Evolutionary conservation across 768 basidiomycete species (phyloP).

Genomic region (Tylopilus balloui): DNA sequence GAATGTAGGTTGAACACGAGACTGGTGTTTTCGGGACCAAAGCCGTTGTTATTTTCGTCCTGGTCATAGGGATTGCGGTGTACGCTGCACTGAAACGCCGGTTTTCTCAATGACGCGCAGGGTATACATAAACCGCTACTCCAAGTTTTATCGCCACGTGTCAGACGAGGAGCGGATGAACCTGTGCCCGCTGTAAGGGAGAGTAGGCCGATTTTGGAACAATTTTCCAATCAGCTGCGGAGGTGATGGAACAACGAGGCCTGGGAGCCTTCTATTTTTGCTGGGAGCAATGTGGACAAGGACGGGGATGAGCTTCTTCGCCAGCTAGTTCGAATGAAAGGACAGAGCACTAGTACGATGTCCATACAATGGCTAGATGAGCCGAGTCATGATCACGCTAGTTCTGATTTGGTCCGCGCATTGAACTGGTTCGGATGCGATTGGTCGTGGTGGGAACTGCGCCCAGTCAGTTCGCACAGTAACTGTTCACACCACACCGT

Average conservation of each 20-base stretch:
- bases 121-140: not conserved
- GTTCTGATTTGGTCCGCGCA: not conserved
- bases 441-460: constrained; percentile 26
- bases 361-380: too few species aligned
- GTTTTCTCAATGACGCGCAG: constrained; percentile 19
- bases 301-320: constrained; percentile 12
- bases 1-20: constrained; percentile 70
- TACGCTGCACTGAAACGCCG: constrained; percentile 46
- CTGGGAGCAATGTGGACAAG: not conserved
- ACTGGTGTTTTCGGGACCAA: constrained; percentile 56
- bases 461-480: constrained; percentile 16
- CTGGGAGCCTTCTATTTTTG: constrained; percentile 6
- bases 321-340: not conserved
- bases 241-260: not conserved
- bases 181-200: not conserved
- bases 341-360: too few species aligned
- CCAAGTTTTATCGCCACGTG: not conserved
- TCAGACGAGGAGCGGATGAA: not conserved
- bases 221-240: constrained; percentile 5
- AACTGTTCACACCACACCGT: constrained; percentile 14
- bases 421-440: constrained; percentile 23
- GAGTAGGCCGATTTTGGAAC: constrained; percentile 6
- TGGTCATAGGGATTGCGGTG: constrained; percentile 38
- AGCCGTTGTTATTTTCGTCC: constrained; percentile 37
- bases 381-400: too few species aligned